Conservation (phyloP, 805 yeast species). For the Saturnispora ahearnii region DNA sequence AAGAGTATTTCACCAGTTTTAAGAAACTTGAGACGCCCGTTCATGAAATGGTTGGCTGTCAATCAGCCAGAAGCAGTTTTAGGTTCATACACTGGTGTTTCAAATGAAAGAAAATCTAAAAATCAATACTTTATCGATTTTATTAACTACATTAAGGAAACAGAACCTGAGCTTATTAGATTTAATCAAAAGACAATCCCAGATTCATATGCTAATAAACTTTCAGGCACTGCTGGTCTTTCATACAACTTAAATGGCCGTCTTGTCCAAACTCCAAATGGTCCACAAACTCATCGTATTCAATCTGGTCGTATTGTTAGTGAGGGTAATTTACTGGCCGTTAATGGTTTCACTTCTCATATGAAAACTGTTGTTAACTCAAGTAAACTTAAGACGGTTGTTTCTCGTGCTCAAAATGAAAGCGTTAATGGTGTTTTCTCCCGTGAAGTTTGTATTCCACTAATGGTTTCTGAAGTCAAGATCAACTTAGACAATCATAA, state of each 20-base stretch:
- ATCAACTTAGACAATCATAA: conserved; percentile 17
- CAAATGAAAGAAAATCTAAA: conserved; percentile 20
- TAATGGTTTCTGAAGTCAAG: conserved; percentile 21
- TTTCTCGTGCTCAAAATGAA: conserved; percentile 20
- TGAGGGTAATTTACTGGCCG: conserved; percentile 39
- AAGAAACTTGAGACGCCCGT: conserved; percentile 40
- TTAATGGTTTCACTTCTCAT: conserved; percentile 38
- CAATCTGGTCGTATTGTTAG: conserved; percentile 62
- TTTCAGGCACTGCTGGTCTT: conserved; percentile 67
- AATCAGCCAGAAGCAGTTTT: conserved; percentile 34
- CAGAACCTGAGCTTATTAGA: conserved; percentile 11
- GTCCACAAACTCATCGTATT: conserved; percentile 41
- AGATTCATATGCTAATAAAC: conserved; percentile 15
- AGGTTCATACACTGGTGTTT: conserved; percentile 25
- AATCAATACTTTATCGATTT: conserved; percentile 21
- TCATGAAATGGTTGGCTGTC: conserved; percentile 44
- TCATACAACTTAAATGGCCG: conserved; percentile 63
- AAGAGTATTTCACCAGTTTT: conserved; percentile 30
- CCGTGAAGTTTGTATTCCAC: conserved; percentile 24
- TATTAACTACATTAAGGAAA: conserved; percentile 31
- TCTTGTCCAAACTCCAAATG: conserved; percentile 61
- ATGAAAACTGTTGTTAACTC: conserved; percentile 17
- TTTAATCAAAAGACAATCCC: conserved; percentile 14
- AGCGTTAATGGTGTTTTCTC: conserved; percentile 22
- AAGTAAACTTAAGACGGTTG: conserved; percentile 10